Conservation (phyloP, 78 protist genomes). For the Dictyostelium discoideum region DNA sequence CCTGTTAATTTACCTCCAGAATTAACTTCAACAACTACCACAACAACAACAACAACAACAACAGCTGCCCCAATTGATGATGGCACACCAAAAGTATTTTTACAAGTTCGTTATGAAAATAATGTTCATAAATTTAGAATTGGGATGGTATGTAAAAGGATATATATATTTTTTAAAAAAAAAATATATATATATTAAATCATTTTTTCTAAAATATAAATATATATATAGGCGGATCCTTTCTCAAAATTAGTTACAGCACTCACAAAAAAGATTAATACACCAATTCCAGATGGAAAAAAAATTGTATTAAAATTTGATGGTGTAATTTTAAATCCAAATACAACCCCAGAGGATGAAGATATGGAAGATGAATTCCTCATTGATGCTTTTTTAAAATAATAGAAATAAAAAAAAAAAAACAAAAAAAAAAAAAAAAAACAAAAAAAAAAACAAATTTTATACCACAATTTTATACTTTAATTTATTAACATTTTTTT, state of each 20-base stretch:
- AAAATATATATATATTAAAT: no score
- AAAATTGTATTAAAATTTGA: slow-evolving; percentile 41
- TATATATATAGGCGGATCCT: slow-evolving; percentile 4
- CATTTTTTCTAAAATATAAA: not conserved
- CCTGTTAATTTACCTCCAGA: not conserved
- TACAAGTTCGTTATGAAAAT: slow-evolving; percentile 21
- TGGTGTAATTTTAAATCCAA: slow-evolving; percentile 17
- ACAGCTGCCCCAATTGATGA: not conserved
- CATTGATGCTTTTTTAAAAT: slow-evolving; percentile 36
- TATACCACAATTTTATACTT: no score
- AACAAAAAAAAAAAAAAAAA: not conserved
- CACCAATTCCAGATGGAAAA: not conserved
- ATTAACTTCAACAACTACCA: no score
- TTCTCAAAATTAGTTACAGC: slow-evolving; percentile 47
- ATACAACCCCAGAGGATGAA: slow-evolving; percentile 35
- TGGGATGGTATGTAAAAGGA: slow-evolving; percentile 19
- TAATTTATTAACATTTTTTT: no score
- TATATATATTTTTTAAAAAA: no score
- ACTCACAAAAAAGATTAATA: not conserved
- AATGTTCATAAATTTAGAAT: slow-evolving; percentile 34
- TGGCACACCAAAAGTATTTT: slow-evolving; percentile 13
- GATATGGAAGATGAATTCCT: slow-evolving; percentile 69
- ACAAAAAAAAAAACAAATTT: not conserved
- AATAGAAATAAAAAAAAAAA: not conserved
- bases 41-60: not conserved